Evolutionary conservation across 2,329 filamentous ascomycete species (phyloP).

Genomic region (Cladophialophora carrionii): DNA sequence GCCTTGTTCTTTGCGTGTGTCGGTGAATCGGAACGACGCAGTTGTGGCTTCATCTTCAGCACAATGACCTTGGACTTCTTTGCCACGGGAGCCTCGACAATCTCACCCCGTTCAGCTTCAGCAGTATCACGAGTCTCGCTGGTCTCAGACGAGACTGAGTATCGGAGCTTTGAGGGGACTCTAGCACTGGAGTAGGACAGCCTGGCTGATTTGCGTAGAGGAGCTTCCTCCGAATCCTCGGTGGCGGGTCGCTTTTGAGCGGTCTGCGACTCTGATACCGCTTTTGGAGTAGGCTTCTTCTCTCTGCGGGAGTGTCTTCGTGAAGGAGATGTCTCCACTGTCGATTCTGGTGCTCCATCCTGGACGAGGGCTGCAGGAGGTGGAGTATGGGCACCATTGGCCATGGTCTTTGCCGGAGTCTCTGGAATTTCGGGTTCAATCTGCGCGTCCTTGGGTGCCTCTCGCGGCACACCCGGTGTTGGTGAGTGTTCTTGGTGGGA

Average conservation of each 20-base stretch:
- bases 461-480: conserved; percentile 1
- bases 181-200: conserved; percentile 24
- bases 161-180: conserved; percentile 31
- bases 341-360: background rate
- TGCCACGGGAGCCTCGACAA: background rate
- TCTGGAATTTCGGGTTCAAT: conserved; percentile 12
- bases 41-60: conserved; percentile 21
- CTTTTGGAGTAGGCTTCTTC: conserved; percentile 31
- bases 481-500: conserved; percentile 11
- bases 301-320: conserved; percentile 29
- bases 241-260: conserved; percentile 28
- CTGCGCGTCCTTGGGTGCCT: conserved; percentile 4
- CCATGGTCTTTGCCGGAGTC: conserved; percentile 7
- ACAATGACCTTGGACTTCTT: conserved; percentile 25
- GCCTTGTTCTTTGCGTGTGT: background rate
- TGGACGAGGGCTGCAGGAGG: background rate
- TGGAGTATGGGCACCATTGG: background rate
- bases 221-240: conserved; percentile 24
- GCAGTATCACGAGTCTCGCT: conserved; percentile 9
- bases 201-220: conserved; percentile 26
- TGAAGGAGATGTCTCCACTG: conserved; percentile 5
- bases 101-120: conserved; percentile 8
- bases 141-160: conserved; percentile 21
- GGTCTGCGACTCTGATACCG: conserved; percentile 19
- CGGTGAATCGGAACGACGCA: conserved; percentile 1